Percentiles rank a stretch among this genome's conserved stretches.
phyloP scores from a whole-genome alignment of 768 basidiomycete species.

The Holtermanniella nyarrowii region DNA sequence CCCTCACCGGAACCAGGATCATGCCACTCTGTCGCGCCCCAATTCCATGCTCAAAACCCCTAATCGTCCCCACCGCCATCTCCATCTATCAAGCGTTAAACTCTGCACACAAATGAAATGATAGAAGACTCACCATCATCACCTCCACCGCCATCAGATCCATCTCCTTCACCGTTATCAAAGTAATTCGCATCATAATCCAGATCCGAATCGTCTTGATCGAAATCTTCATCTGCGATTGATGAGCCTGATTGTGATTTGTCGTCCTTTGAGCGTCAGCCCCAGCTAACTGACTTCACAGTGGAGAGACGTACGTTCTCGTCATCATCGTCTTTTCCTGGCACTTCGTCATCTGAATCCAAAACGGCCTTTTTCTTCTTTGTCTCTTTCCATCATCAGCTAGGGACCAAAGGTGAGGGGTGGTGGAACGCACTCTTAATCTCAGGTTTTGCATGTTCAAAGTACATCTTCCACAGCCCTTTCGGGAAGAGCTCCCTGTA shows the following conservation, averaged over 20 bases:
- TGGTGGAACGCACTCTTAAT: neutral
- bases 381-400: neutral
- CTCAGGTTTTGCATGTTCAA: conserved; percentile 7
- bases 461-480: conserved; percentile 25
- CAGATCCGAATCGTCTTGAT: conserved; percentile 31
- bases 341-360: conserved; percentile 6
- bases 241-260: conserved; percentile 16
- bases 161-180: conserved; percentile 36
- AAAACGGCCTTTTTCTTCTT: conserved; percentile 9
- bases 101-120: neutral
- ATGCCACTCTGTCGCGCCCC: neutral
- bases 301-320: neutral
- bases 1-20: no score
- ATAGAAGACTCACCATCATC: conserved; percentile 20
- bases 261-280: neutral
- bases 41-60: neutral
- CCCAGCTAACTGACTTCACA: neutral
- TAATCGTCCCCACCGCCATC: neutral
- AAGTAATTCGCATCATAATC: conserved; percentile 38
- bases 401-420: neutral
- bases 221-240: conserved; percentile 17
- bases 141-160: conserved; percentile 23
- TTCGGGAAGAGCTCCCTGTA: conserved; percentile 27
- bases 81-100: neutral
- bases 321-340: neutral